These are phyloP conservation scores for Boletus reticuloceps DNA, from an alignment of 768 basidiomycete genomes.

Conservation along the genomic window DNA sequence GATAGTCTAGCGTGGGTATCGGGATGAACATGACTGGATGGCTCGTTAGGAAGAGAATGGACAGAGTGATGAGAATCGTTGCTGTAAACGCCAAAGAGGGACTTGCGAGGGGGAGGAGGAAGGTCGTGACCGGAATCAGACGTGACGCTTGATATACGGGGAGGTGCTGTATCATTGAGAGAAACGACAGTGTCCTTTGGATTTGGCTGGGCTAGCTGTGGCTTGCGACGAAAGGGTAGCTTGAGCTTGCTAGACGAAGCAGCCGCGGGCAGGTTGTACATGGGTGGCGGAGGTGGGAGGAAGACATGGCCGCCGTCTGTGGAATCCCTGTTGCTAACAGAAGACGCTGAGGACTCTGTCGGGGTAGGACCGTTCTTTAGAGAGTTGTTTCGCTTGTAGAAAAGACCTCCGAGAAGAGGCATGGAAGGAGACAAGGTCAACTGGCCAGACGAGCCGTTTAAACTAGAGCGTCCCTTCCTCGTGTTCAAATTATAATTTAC, in stretches of 20 bases:
- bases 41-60: constrained; percentile 55
- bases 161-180: constrained; percentile 29
- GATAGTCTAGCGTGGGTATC: constrained; percentile 22
- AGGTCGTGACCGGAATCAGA: constrained; percentile 45
- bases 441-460: neutral
- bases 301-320: constrained; percentile 35
- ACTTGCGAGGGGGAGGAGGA: constrained; percentile 60
- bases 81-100: constrained; percentile 56
- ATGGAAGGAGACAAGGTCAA: constrained; percentile 9
- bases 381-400: constrained; percentile 16
- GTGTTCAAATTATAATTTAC: constrained; percentile 2
- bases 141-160: constrained; percentile 35
- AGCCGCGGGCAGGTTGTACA: constrained; percentile 24
- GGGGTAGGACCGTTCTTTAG: neutral
- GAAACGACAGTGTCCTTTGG: constrained; percentile 12
- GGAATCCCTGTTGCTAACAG: constrained; percentile 14
- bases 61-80: constrained; percentile 50
- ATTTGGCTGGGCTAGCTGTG: constrained; percentile 13
- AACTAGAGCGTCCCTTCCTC: constrained; percentile 4
- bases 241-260: constrained; percentile 44
- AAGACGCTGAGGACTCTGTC: constrained; percentile 15
- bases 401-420: constrained; percentile 30
- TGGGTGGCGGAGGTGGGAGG: constrained; percentile 3
- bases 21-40: constrained; percentile 18
- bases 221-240: constrained; percentile 44